Evolutionary conservation across 2,329 filamentous ascomycete genomes (phyloP).

Genomic region (Colletotrichum magnum): DNA sequence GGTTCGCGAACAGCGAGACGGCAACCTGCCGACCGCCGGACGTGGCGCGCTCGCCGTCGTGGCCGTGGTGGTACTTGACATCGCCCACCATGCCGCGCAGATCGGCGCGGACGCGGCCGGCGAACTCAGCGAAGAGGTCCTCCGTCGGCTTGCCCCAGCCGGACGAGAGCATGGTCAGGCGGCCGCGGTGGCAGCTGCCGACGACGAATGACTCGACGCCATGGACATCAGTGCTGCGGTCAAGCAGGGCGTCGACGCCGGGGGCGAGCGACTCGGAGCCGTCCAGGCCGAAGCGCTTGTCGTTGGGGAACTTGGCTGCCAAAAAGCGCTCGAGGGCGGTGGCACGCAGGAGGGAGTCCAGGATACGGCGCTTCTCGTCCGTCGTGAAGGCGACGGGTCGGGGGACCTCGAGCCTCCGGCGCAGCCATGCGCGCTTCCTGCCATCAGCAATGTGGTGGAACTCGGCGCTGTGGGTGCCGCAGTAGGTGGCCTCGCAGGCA

Average conservation of each 20-base stretch:
- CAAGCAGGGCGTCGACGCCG: constrained; percentile 98
- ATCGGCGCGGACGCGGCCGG: constrained; percentile 88
- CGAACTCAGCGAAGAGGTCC: constrained; percentile 98
- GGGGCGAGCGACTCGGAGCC: constrained; percentile 97
- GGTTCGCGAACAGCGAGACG: constrained; percentile 96
- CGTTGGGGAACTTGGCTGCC: constrained; percentile 97
- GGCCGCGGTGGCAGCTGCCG: constrained; percentile 98
- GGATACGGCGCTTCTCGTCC: constrained; percentile 96
- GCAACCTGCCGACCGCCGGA: constrained; percentile 98
- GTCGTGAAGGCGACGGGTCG: constrained; percentile 92
- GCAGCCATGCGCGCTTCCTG: constrained; percentile 97
- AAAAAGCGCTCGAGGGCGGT: constrained; percentile 97
- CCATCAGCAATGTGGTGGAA: constrained; percentile 99
- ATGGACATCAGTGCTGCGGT: constrained; percentile 92
- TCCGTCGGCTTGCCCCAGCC: constrained; percentile 99
- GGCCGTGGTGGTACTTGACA: constrained; percentile 99
- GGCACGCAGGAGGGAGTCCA: constrained; percentile 98
- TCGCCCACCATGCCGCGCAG: constrained; percentile 82
- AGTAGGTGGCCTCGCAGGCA: constrained; percentile 95
- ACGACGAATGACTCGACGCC: constrained; percentile 99
- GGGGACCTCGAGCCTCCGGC: constrained; percentile 93
- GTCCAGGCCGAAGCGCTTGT: constrained; percentile 99
- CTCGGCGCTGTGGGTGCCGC: constrained; percentile 93
- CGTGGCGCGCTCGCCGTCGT: constrained; percentile 99
- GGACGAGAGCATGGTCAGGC: constrained; percentile 97